Evolutionary conservation across 169 alveolate species (phyloP).

Genomic region (Cryptosporidium viatorum): DNA sequence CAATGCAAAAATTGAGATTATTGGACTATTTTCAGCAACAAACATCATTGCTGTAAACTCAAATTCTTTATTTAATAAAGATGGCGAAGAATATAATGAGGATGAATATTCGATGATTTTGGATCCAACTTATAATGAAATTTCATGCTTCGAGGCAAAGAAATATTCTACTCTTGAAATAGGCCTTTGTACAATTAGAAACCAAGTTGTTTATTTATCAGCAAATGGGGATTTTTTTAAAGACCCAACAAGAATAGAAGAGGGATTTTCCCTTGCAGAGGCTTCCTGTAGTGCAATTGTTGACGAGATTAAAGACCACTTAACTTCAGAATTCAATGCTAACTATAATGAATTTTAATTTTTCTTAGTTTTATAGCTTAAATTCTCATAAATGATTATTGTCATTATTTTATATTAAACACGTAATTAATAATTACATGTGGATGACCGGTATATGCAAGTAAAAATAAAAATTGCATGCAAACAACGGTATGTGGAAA

Average conservation of each 20-base stretch:
- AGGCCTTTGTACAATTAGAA: constrained; percentile 61
- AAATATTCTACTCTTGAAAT: constrained; percentile 29
- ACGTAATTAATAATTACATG: constrained; percentile 17
- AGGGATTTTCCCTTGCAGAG: constrained; percentile 56
- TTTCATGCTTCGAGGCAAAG: not conserved
- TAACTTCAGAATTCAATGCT: constrained; percentile 17
- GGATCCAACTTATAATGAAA: constrained; percentile 41
- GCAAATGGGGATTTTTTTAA: constrained; percentile 47
- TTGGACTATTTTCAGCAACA: constrained; percentile 66
- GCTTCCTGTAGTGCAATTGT: constrained; percentile 73
- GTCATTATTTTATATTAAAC: not conserved
- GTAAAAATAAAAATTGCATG: constrained; percentile 12
- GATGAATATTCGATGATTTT: constrained; percentile 17
- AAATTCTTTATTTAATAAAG: not conserved
- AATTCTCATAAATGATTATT: not conserved
- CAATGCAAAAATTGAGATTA: constrained; percentile 61
- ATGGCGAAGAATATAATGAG: not conserved
- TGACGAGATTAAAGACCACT: constrained; percentile 53
- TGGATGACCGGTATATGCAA: constrained; percentile 35
- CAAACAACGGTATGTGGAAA: constrained; percentile 11
- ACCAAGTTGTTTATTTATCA: constrained; percentile 56
- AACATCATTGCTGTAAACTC: constrained; percentile 30
- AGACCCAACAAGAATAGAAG: constrained; percentile 13
- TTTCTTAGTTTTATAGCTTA: not conserved
- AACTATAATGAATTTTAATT: not conserved